Base-by-base conservation (phyloP, 225 moss, liverwort and hornwort genomes). In the Pseudisothecium myosuroides region DNA sequence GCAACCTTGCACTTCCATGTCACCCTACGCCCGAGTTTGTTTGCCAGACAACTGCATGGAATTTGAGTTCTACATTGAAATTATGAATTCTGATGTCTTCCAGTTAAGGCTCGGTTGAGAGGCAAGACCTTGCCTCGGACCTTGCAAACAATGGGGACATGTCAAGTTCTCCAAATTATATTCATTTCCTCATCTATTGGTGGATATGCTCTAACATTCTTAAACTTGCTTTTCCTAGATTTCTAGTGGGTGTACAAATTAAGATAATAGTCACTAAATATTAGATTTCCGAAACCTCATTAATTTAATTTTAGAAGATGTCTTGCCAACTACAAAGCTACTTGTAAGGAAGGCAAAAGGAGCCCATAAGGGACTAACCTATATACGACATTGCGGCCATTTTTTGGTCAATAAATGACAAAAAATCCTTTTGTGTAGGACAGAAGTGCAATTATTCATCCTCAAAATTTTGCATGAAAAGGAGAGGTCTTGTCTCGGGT, bases 101-200 rank as follows among this genome's bases (percentile, higher is more conserved):
- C 1, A 1, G 5, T 19, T 11, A 5, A 66, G 36, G 3, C 18
- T 0, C 0, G 5, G 5, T 66, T 66, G 20, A 20, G 19, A 66
- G 20, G 11, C 11, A 5, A 2, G 5, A 20, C 9, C 36, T n/a
- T n/a, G n/a, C n/a, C n/a, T n/a, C n/a, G n/a, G n/a, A n/a, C n/a
- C n/a, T 66, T 66, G 11, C 2, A 2, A 36, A 1, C 0, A 36
- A 0, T 0, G 10, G 0, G 10, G 6, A 36, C 11, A 20, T 37
- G 20, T 20, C 6, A 66, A 37, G 20, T 6, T 66, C 5, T 66
- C 6, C 11, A 37, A 37, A 66, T 2, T 8, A 2, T 6, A 5
- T 37, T 66, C 66, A 37, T 66, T 37, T 66, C 20, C 6, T 1
- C 3, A 0, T 10, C 3, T 62, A 0, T 2, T 29, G 0, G 4